Conservation (phyloP, 768 basidiomycete species). For the Boletus sp. region DNA sequence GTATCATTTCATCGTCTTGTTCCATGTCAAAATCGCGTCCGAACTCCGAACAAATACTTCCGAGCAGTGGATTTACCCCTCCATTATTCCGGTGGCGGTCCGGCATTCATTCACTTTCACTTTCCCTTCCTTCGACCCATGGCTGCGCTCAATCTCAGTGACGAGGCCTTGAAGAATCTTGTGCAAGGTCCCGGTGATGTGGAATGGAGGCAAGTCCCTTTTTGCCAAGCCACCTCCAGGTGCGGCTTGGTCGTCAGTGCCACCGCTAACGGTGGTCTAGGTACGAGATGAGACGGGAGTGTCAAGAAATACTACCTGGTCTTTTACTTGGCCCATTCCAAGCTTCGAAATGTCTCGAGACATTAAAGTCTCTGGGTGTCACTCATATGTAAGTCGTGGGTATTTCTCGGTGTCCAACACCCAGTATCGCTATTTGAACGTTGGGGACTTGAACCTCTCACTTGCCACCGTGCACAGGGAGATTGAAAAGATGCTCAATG, state of each 20-base stretch:
- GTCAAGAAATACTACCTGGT: constrained; percentile 84
- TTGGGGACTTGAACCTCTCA: background rate
- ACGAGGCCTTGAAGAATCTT: constrained; percentile 50
- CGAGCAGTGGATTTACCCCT: constrained; percentile 12
- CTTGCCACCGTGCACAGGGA: background rate
- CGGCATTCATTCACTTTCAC: background rate
- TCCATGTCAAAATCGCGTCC: constrained; percentile 36
- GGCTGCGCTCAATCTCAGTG: constrained; percentile 27
- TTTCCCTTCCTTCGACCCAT: constrained; percentile 4
- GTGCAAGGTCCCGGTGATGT: constrained; percentile 79
- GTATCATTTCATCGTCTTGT: constrained; percentile 59
- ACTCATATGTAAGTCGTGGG: constrained; percentile 68
- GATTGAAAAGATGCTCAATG: background rate
- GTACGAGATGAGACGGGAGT: constrained; percentile 95
- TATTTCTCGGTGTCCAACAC: background rate
- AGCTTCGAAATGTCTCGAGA: constrained; percentile 77
- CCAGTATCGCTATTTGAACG: background rate
- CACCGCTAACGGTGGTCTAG: constrained; percentile 35
- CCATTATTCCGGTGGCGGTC: background rate
- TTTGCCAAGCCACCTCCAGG: background rate
- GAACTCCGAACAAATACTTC: constrained; percentile 27
- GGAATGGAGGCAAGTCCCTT: constrained; percentile 67
- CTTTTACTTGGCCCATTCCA: constrained; percentile 85
- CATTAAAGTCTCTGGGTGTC: constrained; percentile 59
- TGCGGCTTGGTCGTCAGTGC: background rate